Evolutionary conservation across 2,329 filamentous ascomycete genomes (phyloP), one percentile per base, ranked within the genome.

Genomic region (Diplocarpon rosae): DNA sequence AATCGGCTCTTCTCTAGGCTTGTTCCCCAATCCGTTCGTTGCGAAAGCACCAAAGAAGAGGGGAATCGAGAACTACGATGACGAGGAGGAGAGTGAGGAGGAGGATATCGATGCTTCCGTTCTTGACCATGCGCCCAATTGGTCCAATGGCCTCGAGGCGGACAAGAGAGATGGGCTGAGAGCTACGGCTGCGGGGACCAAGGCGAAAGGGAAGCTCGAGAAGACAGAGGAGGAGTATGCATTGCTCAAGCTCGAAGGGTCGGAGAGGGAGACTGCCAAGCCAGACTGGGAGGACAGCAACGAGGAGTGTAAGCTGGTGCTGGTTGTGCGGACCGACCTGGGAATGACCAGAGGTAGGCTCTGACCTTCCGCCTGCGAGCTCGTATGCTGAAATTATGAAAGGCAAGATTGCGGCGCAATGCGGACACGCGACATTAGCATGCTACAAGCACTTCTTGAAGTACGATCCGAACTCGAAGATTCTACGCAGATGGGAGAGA

Each of bases 321-420:
- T 98, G 29, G 86, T 95, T 3, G 90, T 96, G 44, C 71, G 92
- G 61, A 95, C 87, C 14, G 92, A 98, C 67, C 66, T 98, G 58
- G 90, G 90, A 57, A 98, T 98, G 92, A 92, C 85, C 9, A 96
- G 95, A 69, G 90, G 90, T 92, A 69, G 34, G 70, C 63, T 37
- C 27, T 34, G 6, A 30, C 17, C 34, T 46, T 49, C 42, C 30
- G 43, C 30, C 34, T n/a, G 48, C 29, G 16, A 9, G 32, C 30
- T 27, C 20, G 14, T 12, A 12, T 42, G 16, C 39, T 48, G 17
- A 48, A 34, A 5, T 10, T 16, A 15, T 24, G 2, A 9, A 13
- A 95, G 90, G 90, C 59, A 98, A 98, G 73, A 95, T 96, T 59
- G 92, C 87, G 46, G 92, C 92, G 7, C 92, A 96, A 67, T 90